These are phyloP conservation scores for Nepenthes mirabilis DNA, from an alignment of 148 eudicot species.

Conservation along the genomic window DNA sequence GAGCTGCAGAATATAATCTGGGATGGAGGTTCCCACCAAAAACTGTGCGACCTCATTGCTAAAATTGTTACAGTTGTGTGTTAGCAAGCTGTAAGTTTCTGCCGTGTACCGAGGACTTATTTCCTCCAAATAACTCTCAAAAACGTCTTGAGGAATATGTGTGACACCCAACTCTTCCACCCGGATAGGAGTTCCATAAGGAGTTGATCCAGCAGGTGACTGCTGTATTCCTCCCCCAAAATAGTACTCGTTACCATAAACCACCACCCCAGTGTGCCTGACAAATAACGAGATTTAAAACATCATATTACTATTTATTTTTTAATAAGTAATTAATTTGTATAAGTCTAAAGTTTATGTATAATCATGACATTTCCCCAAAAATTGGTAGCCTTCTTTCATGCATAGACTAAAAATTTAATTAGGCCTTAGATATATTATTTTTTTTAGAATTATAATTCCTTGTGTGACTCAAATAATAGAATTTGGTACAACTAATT, in stretches of 20 bases:
- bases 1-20: conserved; percentile 80
- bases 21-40: conserved; percentile 65
- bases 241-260: conserved; percentile 82
- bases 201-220: conserved; percentile 55
- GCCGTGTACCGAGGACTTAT: conserved; percentile 87
- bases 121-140: conserved; percentile 80
- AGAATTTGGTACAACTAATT: too few relatives aligned
- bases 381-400: too few relatives aligned
- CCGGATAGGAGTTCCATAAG: conserved; percentile 73
- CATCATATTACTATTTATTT: too few relatives aligned
- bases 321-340: too few relatives aligned
- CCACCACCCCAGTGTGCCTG: conserved; percentile 98
- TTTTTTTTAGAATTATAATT: too few relatives aligned
- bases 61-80: conserved; percentile 92
- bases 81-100: conserved; percentile 78
- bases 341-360: too few relatives aligned
- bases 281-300: neutral
- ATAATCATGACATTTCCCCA: too few relatives aligned
- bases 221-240: conserved; percentile 95
- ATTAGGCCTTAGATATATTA: too few relatives aligned
- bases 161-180: conserved; percentile 82
- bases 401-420: too few relatives aligned
- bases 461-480: too few relatives aligned
- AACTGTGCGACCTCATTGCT: conserved; percentile 96
- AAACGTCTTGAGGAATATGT: conserved; percentile 80